Evolutionary conservation across 306 rosid genomes (phyloP).

Genomic region (Lablab purpureus): DNA sequence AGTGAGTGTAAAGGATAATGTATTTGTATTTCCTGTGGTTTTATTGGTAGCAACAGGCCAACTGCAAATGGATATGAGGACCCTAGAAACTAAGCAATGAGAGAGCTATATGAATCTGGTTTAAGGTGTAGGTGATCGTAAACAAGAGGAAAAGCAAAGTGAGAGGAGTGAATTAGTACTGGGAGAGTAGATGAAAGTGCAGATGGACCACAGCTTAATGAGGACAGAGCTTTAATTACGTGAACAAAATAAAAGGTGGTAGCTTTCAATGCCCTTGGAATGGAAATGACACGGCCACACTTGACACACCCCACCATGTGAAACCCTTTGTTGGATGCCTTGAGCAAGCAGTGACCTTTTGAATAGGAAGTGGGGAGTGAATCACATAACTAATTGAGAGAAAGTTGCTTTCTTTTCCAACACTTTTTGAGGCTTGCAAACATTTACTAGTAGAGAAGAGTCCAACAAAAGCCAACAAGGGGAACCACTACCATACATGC

Average conservation of each 20-base stretch:
- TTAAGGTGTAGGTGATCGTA: constrained; percentile 8
- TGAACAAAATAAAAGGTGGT: constrained; percentile 46
- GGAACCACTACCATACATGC: constrained; percentile 21
- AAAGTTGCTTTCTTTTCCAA: constrained; percentile 52
- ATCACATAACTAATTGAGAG: constrained; percentile 41
- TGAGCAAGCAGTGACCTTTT: constrained; percentile 57
- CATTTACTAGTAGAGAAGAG: constrained; percentile 10
- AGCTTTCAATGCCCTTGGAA: constrained; percentile 53
- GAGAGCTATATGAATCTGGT: background rate
- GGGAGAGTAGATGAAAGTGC: constrained; percentile 2
- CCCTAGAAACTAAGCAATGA: constrained; percentile 20
- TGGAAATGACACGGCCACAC: constrained; percentile 51
- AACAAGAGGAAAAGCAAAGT: constrained; percentile 39
- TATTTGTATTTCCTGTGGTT: constrained; percentile 10
- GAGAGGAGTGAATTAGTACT: constrained; percentile 27
- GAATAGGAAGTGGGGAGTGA: constrained; percentile 49
- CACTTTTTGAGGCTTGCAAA: constrained; percentile 45
- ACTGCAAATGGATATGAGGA: constrained; percentile 30
- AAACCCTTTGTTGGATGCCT: constrained; percentile 62
- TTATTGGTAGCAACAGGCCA: constrained; percentile 35
- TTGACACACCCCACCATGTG: constrained; percentile 74
- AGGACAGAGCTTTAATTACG: constrained; percentile 52
- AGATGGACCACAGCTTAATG: constrained; percentile 48
- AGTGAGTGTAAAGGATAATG: constrained; percentile 1
- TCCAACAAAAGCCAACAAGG: constrained; percentile 44